phyloP scores from a whole-genome alignment of 768 basidiomycete species.

The Lentinula raphanica region DNA sequence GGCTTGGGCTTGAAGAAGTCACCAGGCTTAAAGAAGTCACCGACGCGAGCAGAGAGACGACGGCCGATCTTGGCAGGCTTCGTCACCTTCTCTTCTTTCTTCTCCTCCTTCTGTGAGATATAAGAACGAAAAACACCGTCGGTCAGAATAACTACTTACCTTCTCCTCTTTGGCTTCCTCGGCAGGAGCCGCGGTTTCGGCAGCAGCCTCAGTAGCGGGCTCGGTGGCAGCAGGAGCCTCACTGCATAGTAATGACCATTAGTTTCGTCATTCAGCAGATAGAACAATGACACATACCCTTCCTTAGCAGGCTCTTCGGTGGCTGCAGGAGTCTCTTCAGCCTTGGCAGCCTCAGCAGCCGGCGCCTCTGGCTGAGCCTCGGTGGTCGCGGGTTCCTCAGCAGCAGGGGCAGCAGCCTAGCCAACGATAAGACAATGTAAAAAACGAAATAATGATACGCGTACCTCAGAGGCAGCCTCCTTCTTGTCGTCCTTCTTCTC shows the following conservation, averaged over 20 bases:
- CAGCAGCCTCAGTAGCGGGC: conserved; percentile 25
- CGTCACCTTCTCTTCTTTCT: conserved; percentile 45
- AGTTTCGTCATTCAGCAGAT: background rate
- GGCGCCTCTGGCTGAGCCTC: conserved; percentile 25
- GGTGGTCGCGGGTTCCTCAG: conserved; percentile 31
- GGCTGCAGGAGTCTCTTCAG: conserved; percentile 21
- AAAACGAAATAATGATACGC: background rate
- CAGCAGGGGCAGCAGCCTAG: conserved; percentile 23
- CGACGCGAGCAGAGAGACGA: conserved; percentile 79
- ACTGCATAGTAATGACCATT: background rate
- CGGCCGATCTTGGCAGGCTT: conserved; percentile 62
- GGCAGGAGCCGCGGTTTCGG: conserved; percentile 28
- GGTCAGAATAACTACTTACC: conserved; percentile 25
- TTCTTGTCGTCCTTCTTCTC: conserved; percentile 72
- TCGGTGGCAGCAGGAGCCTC: conserved; percentile 21
- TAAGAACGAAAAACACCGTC: background rate
- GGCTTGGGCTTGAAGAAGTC: conserved; percentile 78
- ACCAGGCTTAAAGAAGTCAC: conserved; percentile 76
- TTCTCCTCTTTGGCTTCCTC: conserved; percentile 69
- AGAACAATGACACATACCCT: conserved; percentile 21
- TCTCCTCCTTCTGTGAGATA: conserved; percentile 34
- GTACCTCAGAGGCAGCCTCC: conserved; percentile 63
- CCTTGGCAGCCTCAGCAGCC: conserved; percentile 37
- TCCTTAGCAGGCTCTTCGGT: conserved; percentile 62
- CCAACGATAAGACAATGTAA: background rate